Evolutionary conservation across 768 basidiomycete genomes (phyloP).

Genomic region (Tricholoma furcatifolium): DNA sequence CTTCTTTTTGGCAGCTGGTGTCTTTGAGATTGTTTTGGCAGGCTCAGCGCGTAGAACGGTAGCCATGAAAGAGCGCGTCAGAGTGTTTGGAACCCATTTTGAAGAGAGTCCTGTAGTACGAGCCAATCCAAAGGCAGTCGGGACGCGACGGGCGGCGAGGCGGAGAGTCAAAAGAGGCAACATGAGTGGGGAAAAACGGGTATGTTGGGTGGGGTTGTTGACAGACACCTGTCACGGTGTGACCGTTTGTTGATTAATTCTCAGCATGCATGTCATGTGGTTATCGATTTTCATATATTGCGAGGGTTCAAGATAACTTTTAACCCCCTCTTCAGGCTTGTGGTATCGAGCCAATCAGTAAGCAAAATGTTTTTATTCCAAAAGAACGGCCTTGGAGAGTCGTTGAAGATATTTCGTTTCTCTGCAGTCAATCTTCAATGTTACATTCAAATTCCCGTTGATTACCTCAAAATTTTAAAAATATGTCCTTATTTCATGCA

Average conservation of each 20-base stretch:
- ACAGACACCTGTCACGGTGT: not conserved
- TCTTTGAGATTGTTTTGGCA: not conserved
- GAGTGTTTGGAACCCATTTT: conserved; percentile 7
- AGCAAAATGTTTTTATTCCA: no score
- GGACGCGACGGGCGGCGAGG: conserved; percentile 10
- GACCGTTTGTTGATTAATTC: not conserved
- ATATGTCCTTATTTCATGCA: no score
- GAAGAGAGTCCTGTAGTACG: not conserved
- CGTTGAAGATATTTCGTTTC: no score
- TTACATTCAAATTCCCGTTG: no score
- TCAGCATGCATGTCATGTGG: not conserved
- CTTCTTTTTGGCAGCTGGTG: not conserved
- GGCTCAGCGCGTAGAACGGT: conserved; percentile 11
- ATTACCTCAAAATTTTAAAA: no score
- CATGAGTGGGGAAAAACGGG: conserved; percentile 6
- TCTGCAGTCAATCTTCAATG: no score
- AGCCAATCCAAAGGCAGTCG: not conserved
- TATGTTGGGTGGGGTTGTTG: not conserved
- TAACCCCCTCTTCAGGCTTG: no score
- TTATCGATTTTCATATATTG: not conserved
- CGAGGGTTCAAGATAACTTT: no score
- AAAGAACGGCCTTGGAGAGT: no score
- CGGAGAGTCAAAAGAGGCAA: conserved; percentile 11
- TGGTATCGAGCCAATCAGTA: no score
- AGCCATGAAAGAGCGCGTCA: conserved; percentile 20